Base-by-base conservation (phyloP, 2,329 filamentous ascomycete species). In the Epichloe festucae region DNA sequence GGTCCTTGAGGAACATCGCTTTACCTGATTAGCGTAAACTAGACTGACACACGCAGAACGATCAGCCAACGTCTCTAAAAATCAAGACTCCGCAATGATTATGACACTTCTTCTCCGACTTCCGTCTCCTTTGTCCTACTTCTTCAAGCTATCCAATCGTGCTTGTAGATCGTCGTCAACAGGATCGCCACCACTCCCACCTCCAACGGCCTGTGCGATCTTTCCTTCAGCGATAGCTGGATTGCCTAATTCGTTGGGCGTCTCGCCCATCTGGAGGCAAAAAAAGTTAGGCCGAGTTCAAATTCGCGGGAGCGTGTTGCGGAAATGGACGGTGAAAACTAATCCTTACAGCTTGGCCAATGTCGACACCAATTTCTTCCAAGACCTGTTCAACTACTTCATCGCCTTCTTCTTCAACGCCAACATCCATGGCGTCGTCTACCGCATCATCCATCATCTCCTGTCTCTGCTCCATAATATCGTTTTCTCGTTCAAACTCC, bases 391-490 rank as follows among this genome's bases (percentile, higher is more conserved):
- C 94, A 36, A 98, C 89, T 12, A 97, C 87, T 66, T 98, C 93
- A 60, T 98, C 93, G 36, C 90, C 88, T 67, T 97, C 93, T 61
- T 95, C 93, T 63, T 98, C 93, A 55, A 95, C 82, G 15, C 80
- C 81, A 39, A 95, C 75, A 23, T 94, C 93, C 61, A 93, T 96
- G 48, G 91, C 90, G 66, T 98, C 93, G 65, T 98, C 93, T 54
- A 98, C 93, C 19, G 89, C 91, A 68, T 97, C 93, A 65, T 97
- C 91, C 93, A 98, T 97, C 87, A 98, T 96, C 69, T 97, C 93
- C 67, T 97, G 90, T 57, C 93, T 81, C 70, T 97, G 89, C 61
- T 98, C 93, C 93, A 98, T 98, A 53, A 98, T 90, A 63, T 97
- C 93, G 70, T 97, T 98, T 70, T 98, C 93, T 62, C 88, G 85